Conservation (phyloP, 371 early-diverging fungal genomes). For the Mucor plumbeus region DNA sequence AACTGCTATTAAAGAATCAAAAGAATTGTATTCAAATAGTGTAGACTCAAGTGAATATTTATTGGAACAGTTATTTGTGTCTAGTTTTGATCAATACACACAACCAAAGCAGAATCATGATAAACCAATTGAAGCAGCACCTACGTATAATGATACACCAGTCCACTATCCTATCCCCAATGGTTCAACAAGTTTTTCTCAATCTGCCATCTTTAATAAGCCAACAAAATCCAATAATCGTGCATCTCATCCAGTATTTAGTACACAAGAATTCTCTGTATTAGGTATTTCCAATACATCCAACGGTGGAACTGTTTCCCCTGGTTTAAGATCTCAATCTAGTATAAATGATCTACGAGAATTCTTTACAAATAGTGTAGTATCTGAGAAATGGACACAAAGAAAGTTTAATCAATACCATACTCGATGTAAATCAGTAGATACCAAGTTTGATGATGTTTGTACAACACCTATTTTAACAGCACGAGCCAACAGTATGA, state of each 20-base stretch:
- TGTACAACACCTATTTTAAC: constrained; percentile 31
- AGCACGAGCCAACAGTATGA: constrained; percentile 23
- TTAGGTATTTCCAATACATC: not conserved
- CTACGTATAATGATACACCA: not conserved
- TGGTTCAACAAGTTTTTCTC: constrained; percentile 24
- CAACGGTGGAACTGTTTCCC: constrained; percentile 6
- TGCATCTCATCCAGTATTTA: constrained; percentile 24
- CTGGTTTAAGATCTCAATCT: constrained; percentile 23
- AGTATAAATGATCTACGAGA: constrained; percentile 28
- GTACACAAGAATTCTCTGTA: constrained; percentile 1
- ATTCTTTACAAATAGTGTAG: constrained; percentile 18
- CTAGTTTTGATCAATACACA: constrained; percentile 28
- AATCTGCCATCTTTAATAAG: constrained; percentile 29
- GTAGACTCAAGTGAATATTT: constrained; percentile 19
- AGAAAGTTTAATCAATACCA: constrained; percentile 24
- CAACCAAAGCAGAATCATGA: constrained; percentile 4
- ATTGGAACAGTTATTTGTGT: constrained; percentile 31
- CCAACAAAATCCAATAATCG: constrained; percentile 6
- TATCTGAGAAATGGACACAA: constrained; percentile 25
- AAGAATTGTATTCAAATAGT: constrained; percentile 18
- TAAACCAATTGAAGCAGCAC: not conserved
- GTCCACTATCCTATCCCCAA: constrained; percentile 23
- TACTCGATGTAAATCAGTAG: constrained; percentile 22
- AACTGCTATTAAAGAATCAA: constrained; percentile 24
- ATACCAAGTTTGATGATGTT: constrained; percentile 29